Conservation (phyloP, 2,329 filamentous ascomycete genomes). For the Trematosphaeria pertusa region DNA sequence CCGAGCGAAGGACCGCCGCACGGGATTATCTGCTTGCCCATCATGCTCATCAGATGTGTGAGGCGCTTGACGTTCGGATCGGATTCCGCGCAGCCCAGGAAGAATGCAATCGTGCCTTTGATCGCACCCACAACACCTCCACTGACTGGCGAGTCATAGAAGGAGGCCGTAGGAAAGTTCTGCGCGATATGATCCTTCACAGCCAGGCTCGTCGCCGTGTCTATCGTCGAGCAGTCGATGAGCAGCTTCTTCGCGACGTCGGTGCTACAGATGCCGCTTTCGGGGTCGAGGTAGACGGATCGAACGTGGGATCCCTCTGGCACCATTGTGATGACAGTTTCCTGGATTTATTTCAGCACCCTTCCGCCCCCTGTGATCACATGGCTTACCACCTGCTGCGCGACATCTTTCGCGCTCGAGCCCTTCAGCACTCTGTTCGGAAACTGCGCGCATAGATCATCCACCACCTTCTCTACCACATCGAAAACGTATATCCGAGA, state of each 20-base stretch:
- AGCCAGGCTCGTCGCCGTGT: constrained; percentile 58
- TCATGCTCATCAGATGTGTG: constrained; percentile 54
- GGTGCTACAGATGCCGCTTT: constrained; percentile 52
- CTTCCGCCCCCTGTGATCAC: background rate
- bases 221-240: constrained; percentile 65
- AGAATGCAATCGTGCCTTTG: constrained; percentile 62
- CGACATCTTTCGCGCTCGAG: constrained; percentile 56
- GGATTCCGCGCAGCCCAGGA: constrained; percentile 59
- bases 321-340: constrained; percentile 61
- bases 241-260: constrained; percentile 55
- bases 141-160: constrained; percentile 63
- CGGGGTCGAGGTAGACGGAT: constrained; percentile 57
- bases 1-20: constrained; percentile 64
- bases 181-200: constrained; percentile 51
- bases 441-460: constrained; percentile 52
- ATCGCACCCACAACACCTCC: constrained; percentile 62
- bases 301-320: constrained; percentile 61
- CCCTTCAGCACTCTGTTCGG: constrained; percentile 49
- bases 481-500: constrained; percentile 59
- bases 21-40: constrained; percentile 62
- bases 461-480: constrained; percentile 52
- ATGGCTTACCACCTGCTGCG: constrained; percentile 57
- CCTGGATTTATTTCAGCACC: constrained; percentile 40
- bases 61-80: constrained; percentile 55
- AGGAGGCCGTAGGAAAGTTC: constrained; percentile 51